A percentile compares a stretch with the other conserved stretches of the same genome.
Evolutionary conservation across 1,139 yeast species (phyloP).

Genomic region (Magnusiomyces clavatus): DNA sequence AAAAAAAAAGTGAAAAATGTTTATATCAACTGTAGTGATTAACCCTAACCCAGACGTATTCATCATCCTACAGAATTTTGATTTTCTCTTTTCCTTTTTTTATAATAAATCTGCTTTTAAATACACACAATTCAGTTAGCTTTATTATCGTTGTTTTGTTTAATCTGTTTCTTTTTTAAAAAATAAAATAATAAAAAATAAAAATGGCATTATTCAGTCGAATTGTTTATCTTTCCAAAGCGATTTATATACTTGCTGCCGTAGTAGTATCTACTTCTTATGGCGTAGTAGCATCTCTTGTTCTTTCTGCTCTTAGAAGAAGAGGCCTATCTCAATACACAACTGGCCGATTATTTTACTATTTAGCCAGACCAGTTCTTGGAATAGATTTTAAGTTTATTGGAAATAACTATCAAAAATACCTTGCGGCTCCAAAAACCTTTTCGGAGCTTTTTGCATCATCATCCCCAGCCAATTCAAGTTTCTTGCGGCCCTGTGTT

Average conservation of each 20-base stretch:
- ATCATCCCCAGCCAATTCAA: not conserved
- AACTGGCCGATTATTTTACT: constrained; percentile 11
- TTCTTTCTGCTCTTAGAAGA: constrained; percentile 7
- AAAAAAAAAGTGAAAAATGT: not conserved
- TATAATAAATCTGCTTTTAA: no score
- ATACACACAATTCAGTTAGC: no score
- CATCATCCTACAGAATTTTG: no score
- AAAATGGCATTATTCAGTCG: constrained; percentile 1
- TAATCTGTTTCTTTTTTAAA: no score
- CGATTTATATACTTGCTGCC: constrained; percentile 5
- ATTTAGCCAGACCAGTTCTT: constrained; percentile 3
- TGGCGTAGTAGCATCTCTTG: constrained; percentile 8
- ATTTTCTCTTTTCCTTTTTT: no score
- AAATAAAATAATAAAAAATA: not conserved
- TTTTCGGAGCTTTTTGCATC: not conserved
- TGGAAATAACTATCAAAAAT: constrained; percentile 5
- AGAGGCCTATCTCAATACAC: constrained; percentile 12
- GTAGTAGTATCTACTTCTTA: constrained; percentile 12
- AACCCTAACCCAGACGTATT: no score
- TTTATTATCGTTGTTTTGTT: no score
- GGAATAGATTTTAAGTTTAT: constrained; percentile 8
- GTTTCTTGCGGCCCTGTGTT: constrained; percentile 45
- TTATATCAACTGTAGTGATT: not conserved
- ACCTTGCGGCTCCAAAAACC: not conserved
- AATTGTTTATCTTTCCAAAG: constrained; percentile 7